These are phyloP conservation scores for Wickerhamomyces bovis DNA, from an alignment of 805 yeast species.

Conservation along the genomic window DNA sequence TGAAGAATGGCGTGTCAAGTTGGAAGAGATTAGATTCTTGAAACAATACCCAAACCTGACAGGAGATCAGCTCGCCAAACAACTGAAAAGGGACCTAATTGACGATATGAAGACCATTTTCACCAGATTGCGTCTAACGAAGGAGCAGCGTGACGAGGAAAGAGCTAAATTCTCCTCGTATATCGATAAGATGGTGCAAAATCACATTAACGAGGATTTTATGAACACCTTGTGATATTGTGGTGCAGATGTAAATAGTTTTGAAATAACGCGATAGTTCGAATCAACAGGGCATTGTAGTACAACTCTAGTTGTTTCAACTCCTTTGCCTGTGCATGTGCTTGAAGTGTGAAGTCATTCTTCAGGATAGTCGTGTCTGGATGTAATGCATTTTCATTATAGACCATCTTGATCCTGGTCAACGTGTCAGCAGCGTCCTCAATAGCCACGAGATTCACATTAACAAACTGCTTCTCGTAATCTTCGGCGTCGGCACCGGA, in stretches of 20 bases:
- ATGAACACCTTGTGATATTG: conserved; percentile 10
- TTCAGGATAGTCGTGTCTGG: neutral
- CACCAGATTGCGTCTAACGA: neutral
- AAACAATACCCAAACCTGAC: neutral
- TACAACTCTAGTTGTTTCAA: conserved; percentile 11
- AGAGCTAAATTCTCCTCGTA: neutral
- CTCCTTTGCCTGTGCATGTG: neutral
- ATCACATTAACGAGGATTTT: neutral
- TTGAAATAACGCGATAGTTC: conserved; percentile 18
- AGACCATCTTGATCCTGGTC: neutral
- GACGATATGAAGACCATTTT: neutral
- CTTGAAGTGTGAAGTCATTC: neutral
- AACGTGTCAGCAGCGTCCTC: neutral
- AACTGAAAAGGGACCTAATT: neutral
- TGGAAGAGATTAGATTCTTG: neutral
- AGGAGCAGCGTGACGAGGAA: neutral
- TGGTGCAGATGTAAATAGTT: conserved; percentile 19
- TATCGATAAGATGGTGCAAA: neutral
- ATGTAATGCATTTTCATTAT: conserved; percentile 3
- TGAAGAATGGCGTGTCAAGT: neutral
- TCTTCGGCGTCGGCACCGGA: neutral
- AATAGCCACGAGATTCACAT: neutral
- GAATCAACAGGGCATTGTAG: conserved; percentile 18
- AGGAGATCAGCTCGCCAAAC: neutral
- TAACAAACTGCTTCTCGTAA: neutral